Conservation (phyloP, 768 basidiomycete species). For the Gyrodon lividus region DNA sequence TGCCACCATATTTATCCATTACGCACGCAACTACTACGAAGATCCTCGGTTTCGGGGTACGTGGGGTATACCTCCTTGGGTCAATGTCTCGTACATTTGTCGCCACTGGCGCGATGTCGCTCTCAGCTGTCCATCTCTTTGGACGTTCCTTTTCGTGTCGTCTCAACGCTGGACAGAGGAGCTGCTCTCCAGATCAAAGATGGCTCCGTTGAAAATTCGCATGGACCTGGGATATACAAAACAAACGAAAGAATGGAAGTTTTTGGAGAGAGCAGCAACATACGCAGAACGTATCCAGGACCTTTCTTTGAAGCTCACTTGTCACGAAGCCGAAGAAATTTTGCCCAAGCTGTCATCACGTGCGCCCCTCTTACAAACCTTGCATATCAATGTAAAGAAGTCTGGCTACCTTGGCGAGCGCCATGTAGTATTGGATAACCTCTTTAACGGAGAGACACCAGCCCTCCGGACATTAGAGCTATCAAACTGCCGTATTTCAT, state of each 20-base stretch:
- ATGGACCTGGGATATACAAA: constrained; percentile 29
- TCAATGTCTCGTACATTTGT: constrained; percentile 25
- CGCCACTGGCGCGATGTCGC: constrained; percentile 45
- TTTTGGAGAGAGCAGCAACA: constrained; percentile 32
- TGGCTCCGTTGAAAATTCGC: constrained; percentile 28
- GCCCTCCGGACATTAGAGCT: constrained; percentile 38
- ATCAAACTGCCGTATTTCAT: constrained; percentile 32
- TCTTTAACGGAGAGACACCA: constrained; percentile 35
- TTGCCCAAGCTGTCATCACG: constrained; percentile 21
- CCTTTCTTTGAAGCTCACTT: constrained; percentile 26
- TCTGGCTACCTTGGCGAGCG: constrained; percentile 16
- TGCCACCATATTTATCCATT: constrained; percentile 20
- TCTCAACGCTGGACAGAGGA: constrained; percentile 39
- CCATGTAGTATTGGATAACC: constrained; percentile 24
- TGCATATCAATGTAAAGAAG: constrained; percentile 23
- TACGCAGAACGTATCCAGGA: constrained; percentile 36
- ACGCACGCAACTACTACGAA: neutral
- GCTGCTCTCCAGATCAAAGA: constrained; percentile 46
- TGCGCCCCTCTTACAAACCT: constrained; percentile 34
- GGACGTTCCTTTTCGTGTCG: constrained; percentile 36
- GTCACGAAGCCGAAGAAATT: constrained; percentile 24
- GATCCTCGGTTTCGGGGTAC: neutral
- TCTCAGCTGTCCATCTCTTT: constrained; percentile 39
- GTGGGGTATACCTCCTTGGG: constrained; percentile 17
- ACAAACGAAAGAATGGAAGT: constrained; percentile 23